Evolutionary conservation across 78 protist genomes (phyloP), one percentile per base, ranked within the genome.

Genomic region (Dictyostelium citrinum): DNA sequence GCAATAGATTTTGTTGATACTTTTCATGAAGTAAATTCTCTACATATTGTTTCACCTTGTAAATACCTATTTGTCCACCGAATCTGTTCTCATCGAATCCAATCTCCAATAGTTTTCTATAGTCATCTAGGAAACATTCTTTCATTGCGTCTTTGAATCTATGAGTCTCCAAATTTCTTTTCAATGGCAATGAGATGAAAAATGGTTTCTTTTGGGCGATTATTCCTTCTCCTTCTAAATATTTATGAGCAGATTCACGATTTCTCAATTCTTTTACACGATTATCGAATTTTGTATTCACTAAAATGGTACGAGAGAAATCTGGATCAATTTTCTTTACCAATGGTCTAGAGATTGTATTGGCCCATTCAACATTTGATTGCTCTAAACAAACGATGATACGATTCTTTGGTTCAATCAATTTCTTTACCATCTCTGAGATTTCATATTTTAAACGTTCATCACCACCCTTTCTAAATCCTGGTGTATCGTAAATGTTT

Each of bases 401-500:
- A n/a, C 97, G 33, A 55, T 96, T 94, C 79, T 83, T 82, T 46
- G 96, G 97, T 55, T 71, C 90, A 6, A 96, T 82, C 7, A 96
- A 46, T 43, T 83, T 72, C 80, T 80, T 85, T 33, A 95, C 96
- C 97, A 96, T 96, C 6, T 92, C 95, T 1, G 39, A 17, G 31
- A 96, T 96, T 29, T 92, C 95, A 24, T 51, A 46, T 61, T 86
- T 81, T 33, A 95, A 31, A 55, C 84, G 78, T 37, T 95, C 96
- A 71, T 83, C 96, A n/a, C 96, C 96, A 45, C 96, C 96, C 27
- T 90, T 83, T 71, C 96, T 84, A 41, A 83, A 95, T 9, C 96
- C 96, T 43, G 97, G 97, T 22, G 97, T 95, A 77, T 96, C 97
- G 22, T 95, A 96, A 37, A 96, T 91, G 46, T 74, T 95, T n/a